Percentiles rank a stretch among this genome's conserved stretches.
Conservation (phyloP, 1,284 basidiomycete species). For the Microbotryum scabiosae region DNA sequence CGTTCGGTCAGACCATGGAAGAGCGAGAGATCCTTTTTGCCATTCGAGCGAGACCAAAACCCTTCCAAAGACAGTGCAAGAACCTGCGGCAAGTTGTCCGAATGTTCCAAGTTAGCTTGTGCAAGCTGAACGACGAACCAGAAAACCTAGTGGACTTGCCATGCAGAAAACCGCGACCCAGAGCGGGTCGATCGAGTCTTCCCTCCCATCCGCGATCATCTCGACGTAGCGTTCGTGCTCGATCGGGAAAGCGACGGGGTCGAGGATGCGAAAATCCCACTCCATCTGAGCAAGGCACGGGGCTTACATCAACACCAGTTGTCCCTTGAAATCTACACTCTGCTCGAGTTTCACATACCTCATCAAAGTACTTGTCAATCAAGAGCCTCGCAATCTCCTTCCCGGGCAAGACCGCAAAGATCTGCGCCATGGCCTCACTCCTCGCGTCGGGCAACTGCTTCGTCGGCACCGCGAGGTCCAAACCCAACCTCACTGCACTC, state of each 20-base stretch:
- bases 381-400: conserved; percentile 20
- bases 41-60: conserved; percentile 22
- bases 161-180: conserved; percentile 31
- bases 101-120: background rate
- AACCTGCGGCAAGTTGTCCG: conserved; percentile 5
- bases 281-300: conserved; percentile 14
- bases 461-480: conserved; percentile 27
- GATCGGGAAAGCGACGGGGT: conserved; percentile 21
- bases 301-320: background rate
- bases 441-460: conserved; percentile 16
- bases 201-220: conserved; percentile 21
- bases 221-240: conserved; percentile 27
- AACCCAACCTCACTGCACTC: conserved; percentile 23
- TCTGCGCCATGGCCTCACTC: conserved; percentile 21
- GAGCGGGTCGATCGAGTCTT: conserved; percentile 29
- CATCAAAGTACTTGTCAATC: conserved; percentile 15
- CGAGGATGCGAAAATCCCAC: conserved; percentile 28
- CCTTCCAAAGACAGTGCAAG: conserved; percentile 32
- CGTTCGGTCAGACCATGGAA: conserved; percentile 25
- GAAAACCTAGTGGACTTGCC: conserved; percentile 4
- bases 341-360: background rate
- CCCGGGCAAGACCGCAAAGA: conserved; percentile 30
- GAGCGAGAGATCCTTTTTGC: conserved; percentile 17
- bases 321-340: background rate
- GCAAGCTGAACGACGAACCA: too few species aligned